These are phyloP conservation scores for Panaeolus papilionaceus DNA, from an alignment of 768 basidiomycete species.

Conservation along the genomic window DNA sequence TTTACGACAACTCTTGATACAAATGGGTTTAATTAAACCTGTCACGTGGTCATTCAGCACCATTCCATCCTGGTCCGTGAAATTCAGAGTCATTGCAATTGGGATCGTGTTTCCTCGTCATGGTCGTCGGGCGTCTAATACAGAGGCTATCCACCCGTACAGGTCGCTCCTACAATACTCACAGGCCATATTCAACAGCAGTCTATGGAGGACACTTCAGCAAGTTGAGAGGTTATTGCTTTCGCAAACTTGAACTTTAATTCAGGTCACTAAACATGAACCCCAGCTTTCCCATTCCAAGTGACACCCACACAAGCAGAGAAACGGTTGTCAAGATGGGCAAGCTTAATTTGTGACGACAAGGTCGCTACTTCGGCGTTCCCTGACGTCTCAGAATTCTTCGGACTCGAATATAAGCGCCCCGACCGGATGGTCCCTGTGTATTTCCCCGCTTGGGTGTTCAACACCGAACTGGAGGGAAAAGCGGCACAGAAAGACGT, in stretches of 20 bases:
- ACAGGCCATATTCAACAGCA: conserved; percentile 17
- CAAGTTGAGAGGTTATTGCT: conserved; percentile 43
- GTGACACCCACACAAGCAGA: conserved; percentile 53
- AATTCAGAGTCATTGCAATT: too few species aligned
- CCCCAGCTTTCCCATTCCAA: conserved; percentile 57
- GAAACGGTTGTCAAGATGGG: conserved; percentile 40
- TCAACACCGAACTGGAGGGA: conserved; percentile 59
- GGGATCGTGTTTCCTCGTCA: not conserved
- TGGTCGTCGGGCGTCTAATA: conserved; percentile 15
- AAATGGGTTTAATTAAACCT: not conserved
- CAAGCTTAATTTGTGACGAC: conserved; percentile 33
- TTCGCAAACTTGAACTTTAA: conserved; percentile 3
- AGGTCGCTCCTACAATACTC: not conserved
- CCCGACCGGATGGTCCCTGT: conserved; percentile 56
- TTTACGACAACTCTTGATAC: too few species aligned
- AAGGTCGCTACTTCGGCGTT: conserved; percentile 35
- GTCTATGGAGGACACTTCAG: conserved; percentile 35
- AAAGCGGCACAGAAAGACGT: conserved; percentile 32
- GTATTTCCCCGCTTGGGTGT: conserved; percentile 70
- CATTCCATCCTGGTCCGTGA: too few species aligned
- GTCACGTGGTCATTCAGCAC: not conserved
- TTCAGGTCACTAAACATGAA: not conserved
- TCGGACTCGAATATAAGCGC: conserved; percentile 44
- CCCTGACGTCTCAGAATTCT: conserved; percentile 43
- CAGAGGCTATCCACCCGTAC: conserved; percentile 11